These are phyloP conservation scores for Trametes gibbosa DNA, from an alignment of 768 basidiomycete species.

Conservation along the genomic window DNA sequence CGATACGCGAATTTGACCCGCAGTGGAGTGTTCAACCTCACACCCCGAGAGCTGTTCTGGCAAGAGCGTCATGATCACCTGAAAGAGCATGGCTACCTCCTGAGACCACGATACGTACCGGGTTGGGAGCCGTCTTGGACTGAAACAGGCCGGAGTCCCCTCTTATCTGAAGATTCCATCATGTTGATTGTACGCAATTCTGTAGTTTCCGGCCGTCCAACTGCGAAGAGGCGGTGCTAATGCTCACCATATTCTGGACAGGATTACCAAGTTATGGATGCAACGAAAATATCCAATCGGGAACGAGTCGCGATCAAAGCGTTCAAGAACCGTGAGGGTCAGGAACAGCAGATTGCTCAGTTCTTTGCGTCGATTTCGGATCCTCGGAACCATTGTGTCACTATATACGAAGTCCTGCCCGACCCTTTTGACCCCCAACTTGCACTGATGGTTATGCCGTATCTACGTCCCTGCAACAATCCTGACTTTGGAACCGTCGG, in stretches of 20 bases:
- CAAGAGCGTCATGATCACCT: conserved; percentile 15
- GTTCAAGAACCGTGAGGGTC: not conserved
- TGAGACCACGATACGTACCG: conserved; percentile 20
- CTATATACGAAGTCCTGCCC: conserved; percentile 20
- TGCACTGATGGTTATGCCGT: conserved; percentile 23
- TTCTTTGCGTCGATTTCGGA: conserved; percentile 4
- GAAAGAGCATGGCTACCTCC: conserved; percentile 15
- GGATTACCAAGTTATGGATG: conserved; percentile 19
- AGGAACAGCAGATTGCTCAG: conserved; percentile 16
- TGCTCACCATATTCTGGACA: not conserved
- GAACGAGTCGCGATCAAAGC: conserved; percentile 17
- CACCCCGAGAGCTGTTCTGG: conserved; percentile 10
- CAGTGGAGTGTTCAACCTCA: conserved; percentile 9
- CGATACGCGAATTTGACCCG: not conserved
- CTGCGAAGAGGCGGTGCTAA: too few species aligned
- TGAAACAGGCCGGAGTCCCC: conserved; percentile 2
- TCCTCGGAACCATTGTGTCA: conserved; percentile 25
- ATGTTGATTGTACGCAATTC: too few species aligned
- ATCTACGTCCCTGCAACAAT: conserved; percentile 20
- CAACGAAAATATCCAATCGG: not conserved
- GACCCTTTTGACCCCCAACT: conserved; percentile 12
- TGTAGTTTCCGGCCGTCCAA: too few species aligned
- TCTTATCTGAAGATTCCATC: not conserved
- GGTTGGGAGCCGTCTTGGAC: conserved; percentile 20
- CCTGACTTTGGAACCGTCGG: conserved; percentile 10